phyloP scores from a whole-genome alignment of 805 yeast genomes.

The Candida hispaniensis region DNA sequence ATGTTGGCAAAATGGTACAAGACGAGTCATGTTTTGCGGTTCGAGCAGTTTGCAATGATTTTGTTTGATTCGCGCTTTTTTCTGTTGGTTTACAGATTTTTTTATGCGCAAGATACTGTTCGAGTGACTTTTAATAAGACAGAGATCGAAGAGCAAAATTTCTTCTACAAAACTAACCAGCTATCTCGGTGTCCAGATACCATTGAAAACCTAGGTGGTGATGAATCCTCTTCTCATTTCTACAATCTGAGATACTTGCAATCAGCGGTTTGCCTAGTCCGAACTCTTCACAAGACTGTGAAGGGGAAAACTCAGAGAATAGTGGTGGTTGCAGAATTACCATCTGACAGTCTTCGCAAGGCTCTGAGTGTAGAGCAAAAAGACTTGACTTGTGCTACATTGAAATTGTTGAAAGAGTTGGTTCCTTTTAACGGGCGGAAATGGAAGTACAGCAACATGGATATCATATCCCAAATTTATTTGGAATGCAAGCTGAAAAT shows the following conservation, averaged over 20 bases:
- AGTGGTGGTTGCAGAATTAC: constrained; percentile 45
- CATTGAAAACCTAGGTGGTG: no score
- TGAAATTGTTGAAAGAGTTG: constrained; percentile 64
- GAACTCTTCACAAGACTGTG: constrained; percentile 46
- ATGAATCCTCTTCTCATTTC: no score
- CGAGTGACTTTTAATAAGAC: constrained; percentile 18
- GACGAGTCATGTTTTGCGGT: constrained; percentile 63
- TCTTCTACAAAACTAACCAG: constrained; percentile 7
- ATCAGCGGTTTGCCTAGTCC: constrained; percentile 38
- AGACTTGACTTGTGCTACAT: constrained; percentile 54
- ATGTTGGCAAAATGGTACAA: constrained; percentile 68
- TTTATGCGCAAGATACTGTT: constrained; percentile 22
- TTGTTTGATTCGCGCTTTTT: constrained; percentile 63
- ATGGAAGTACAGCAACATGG: constrained; percentile 93
- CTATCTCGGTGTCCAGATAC: constrained; percentile 2
- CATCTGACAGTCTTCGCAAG: constrained; percentile 51
- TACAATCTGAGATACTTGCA: constrained; percentile 24
- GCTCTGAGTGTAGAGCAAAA: constrained; percentile 50
- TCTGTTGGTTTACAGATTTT: constrained; percentile 30
- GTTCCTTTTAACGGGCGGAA: constrained; percentile 88
- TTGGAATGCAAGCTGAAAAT: constrained; percentile 60
- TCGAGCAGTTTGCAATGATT: constrained; percentile 59
- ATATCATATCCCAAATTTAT: constrained; percentile 76
- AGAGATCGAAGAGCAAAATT: constrained; percentile 3
- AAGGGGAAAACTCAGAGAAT: constrained; percentile 66